Evolutionary conservation across 352 stramenopile species (phyloP), one percentile per base, ranked within the genome.

Genomic region (Pythium utonaiense): DNA sequence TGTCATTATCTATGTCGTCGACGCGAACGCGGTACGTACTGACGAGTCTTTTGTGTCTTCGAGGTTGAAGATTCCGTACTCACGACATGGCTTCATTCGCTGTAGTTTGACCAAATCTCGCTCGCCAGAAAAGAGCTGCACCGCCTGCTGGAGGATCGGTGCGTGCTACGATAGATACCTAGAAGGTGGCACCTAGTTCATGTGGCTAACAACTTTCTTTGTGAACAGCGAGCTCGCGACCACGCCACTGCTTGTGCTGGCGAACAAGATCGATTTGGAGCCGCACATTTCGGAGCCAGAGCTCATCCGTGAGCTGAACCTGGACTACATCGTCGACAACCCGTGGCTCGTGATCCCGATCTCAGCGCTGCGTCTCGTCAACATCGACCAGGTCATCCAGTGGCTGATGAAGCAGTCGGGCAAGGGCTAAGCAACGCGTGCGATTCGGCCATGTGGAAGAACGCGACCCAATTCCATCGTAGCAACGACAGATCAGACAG

Each of bases 211-310:
- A 0, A 13, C 6, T 21, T 12, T 21, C 22, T 33, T 36, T 55
- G 22, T 55, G n/a, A 55, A 42, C 56, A 90, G 84, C 56, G 81
- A 93, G 60, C 73, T 93, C 28, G 86, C 85, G 57, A 97, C 85
- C 22, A 99, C 94, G 58, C 96, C 96, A 16, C 66, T 99, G 62
- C 75, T 99, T 21, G 92, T 99, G 52, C 78, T 99, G 60, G 96
- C 96, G n/a, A 99, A 99, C 84, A 99, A 99, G 77, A 98, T 99
- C 69, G 96, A 99, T 83, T 83, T 99, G 69, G 80, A 97, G 66
- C 95, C 96, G 60, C 88, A 96, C 56, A 92, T 96, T 57, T 93
- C 83, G 34, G 88, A 96, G 72, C 83, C 86, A 16, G 87, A 96
- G 64, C 78, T 96, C 48, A 96, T 96, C 53, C 83, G 96, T 50